phyloP scores from a whole-genome alignment of 2,329 filamentous ascomycete genomes.

The Sphaerostilbella broomeana region DNA sequence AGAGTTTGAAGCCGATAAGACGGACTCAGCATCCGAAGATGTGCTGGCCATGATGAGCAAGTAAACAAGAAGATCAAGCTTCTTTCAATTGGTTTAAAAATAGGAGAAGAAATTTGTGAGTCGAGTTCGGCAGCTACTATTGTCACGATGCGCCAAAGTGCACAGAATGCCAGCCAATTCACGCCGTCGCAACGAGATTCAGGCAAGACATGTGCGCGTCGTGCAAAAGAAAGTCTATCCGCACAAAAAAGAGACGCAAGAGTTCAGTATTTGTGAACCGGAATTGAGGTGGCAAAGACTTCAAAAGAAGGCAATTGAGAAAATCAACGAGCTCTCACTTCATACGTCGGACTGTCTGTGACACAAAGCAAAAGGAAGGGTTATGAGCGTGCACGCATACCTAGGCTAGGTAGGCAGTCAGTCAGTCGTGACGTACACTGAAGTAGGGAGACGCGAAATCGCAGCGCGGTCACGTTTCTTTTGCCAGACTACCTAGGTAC shows the following conservation, averaged over 20 bases:
- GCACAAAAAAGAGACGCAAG: not conserved
- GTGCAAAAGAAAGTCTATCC: not conserved
- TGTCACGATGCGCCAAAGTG: not conserved
- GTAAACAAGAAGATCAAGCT: not conserved
- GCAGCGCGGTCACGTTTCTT: slow-evolving; percentile 28
- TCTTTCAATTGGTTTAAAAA: too few relatives aligned
- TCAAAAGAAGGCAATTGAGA: slow-evolving; percentile 4
- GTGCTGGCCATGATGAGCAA: slow-evolving; percentile 22
- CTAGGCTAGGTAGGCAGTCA: too few relatives aligned
- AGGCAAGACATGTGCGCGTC: not conserved
- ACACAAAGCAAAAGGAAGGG: not conserved
- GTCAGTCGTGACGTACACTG: slow-evolving; percentile 17
- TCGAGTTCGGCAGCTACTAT: not conserved
- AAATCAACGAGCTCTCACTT: not conserved
- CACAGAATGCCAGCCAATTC: slow-evolving; percentile 2
- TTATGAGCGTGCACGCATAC: slow-evolving; percentile 4
- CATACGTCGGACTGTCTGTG: too few relatives aligned
- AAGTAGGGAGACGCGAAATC: slow-evolving; percentile 28
- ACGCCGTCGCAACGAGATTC: too few relatives aligned
- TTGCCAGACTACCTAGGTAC: too few relatives aligned
- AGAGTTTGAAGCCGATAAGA: slow-evolving; percentile 22
- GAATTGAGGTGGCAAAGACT: not conserved
- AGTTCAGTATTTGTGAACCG: slow-evolving; percentile 1
- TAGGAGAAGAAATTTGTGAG: not conserved
- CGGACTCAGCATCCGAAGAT: slow-evolving; percentile 28